Percentiles rank a stretch among this genome's conserved stretches.
phyloP scores from a whole-genome alignment of 1,284 basidiomycete genomes.

The Ustilago vetiveriae region DNA sequence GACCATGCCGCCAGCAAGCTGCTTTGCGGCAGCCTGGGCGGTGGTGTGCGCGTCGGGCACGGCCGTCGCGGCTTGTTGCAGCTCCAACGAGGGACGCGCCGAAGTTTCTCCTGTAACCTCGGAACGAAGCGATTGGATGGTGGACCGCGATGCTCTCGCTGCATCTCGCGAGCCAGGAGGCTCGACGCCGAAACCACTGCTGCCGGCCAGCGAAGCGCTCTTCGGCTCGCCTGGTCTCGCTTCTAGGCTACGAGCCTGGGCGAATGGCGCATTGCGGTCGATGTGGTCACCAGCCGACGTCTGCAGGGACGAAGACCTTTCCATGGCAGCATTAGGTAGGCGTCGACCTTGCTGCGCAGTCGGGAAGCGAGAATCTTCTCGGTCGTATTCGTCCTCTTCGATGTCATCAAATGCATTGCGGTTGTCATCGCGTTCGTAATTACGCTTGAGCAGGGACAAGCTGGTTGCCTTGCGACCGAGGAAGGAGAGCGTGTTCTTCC shows the following conservation, averaged over 20 bases:
- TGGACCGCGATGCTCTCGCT: slow-evolving; percentile 41
- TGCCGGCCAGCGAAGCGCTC: slow-evolving; percentile 13
- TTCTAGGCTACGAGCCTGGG: slow-evolving; percentile 5
- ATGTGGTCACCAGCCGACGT: neutral
- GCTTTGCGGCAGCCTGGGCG: slow-evolving; percentile 35
- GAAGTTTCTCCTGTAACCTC: slow-evolving; percentile 54
- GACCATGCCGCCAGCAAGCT: slow-evolving; percentile 24
- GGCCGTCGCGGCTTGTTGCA: slow-evolving; percentile 7
- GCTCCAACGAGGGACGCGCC: slow-evolving; percentile 54
- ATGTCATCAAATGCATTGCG: slow-evolving; percentile 40
- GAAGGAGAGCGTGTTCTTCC: slow-evolving; percentile 69
- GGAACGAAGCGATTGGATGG: slow-evolving; percentile 45
- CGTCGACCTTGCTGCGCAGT: slow-evolving; percentile 9
- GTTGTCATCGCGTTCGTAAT: slow-evolving; percentile 55
- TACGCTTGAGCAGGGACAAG: slow-evolving; percentile 65
- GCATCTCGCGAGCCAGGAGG: slow-evolving; percentile 36
- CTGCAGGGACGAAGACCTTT: slow-evolving; percentile 23
- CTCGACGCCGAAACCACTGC: slow-evolving; percentile 32
- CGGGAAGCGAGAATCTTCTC: slow-evolving; percentile 8
- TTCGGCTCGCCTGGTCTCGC: slow-evolving; percentile 1
- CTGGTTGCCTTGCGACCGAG: slow-evolving; percentile 70
- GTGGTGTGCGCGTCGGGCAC: slow-evolving; percentile 35
- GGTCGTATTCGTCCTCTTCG: slow-evolving; percentile 36
- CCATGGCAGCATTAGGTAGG: slow-evolving; percentile 2
- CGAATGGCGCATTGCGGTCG: slow-evolving; percentile 9